These are phyloP conservation scores for Geranomyces variabilis DNA, from an alignment of 192 early-diverging fungal genomes.

Conservation along the genomic window DNA sequence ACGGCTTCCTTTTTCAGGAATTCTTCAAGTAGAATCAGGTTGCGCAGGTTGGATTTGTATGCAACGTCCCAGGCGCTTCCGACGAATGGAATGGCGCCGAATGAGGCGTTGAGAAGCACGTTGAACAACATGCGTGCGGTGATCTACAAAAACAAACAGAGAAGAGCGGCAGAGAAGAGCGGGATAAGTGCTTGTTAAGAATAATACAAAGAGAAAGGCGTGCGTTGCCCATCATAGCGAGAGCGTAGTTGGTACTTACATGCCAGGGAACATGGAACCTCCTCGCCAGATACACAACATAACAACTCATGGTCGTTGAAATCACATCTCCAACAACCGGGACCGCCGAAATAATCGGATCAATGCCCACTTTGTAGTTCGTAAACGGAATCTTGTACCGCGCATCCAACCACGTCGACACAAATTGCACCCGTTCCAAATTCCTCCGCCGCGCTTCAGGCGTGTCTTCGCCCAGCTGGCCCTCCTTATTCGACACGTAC, in stretches of 20 bases:
- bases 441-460: constrained; percentile 18
- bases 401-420: constrained; percentile 24
- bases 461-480: constrained; percentile 16
- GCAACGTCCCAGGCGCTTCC: constrained; percentile 26
- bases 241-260: not conserved
- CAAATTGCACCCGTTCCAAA: constrained; percentile 12
- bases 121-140: constrained; percentile 30
- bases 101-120: constrained; percentile 24
- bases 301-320: constrained; percentile 18
- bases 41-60: constrained; percentile 37
- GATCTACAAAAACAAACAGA: too few species aligned
- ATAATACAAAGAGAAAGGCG: not conserved
- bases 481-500: constrained; percentile 14
- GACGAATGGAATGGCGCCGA: constrained; percentile 19
- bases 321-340: constrained; percentile 30
- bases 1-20: constrained; percentile 21
- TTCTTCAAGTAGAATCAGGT: constrained; percentile 30
- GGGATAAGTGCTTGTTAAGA: too few species aligned
- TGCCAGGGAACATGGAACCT: constrained; percentile 33
- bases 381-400: constrained; percentile 28
- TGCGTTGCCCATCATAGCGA: not conserved
- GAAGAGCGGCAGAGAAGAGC: too few species aligned
- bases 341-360: constrained; percentile 24
- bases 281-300: constrained; percentile 29
- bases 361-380: constrained; percentile 26